A percentile compares a stretch with the other conserved stretches of the same genome.
These are phyloP conservation scores for Astragalus membranaceus DNA, from an alignment of 306 rosid genomes.

Conservation along the genomic window DNA sequence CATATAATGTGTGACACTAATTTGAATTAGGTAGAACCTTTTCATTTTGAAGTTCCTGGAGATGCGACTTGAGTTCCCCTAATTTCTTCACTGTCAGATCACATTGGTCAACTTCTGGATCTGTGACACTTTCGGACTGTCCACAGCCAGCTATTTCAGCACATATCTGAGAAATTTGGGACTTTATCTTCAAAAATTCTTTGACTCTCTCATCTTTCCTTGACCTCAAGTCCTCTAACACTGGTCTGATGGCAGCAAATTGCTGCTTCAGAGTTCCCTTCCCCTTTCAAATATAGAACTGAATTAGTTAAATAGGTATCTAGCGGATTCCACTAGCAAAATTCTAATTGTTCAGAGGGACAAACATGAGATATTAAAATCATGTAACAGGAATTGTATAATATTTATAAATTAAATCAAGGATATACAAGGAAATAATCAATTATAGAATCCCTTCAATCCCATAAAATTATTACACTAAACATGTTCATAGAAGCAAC, in stretches of 20 bases:
- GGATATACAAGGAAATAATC: background rate
- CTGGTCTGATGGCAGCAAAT: constrained; percentile 46
- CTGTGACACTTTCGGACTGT: constrained; percentile 27
- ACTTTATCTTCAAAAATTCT: constrained; percentile 53
- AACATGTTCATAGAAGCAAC: background rate
- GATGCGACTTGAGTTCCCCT: constrained; percentile 65
- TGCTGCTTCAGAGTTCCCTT: constrained; percentile 72
- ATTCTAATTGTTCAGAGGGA: background rate
- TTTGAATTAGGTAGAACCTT: constrained; percentile 44
- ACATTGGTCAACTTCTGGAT: constrained; percentile 31
- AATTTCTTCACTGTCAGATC: constrained; percentile 59
- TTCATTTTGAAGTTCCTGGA: constrained; percentile 74
- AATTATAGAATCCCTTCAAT: background rate
- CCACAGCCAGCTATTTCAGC: constrained; percentile 65
- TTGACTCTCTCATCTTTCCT: constrained; percentile 55
- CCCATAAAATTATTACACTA: background rate
- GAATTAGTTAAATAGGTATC: constrained; percentile 17
- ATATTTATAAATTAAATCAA: background rate
- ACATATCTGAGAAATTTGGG: constrained; percentile 53
- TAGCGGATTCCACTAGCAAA: constrained; percentile 1
- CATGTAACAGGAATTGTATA: background rate
- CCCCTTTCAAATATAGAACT: constrained; percentile 46
- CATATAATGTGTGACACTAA: constrained; percentile 1
- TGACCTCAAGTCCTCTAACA: constrained; percentile 63
- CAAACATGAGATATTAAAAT: constrained; percentile 9